Evolutionary conservation across 108 stramenopile species (phyloP), one percentile per base, ranked within the genome.

Genomic region (Fragilariopsis cylindrus): DNA sequence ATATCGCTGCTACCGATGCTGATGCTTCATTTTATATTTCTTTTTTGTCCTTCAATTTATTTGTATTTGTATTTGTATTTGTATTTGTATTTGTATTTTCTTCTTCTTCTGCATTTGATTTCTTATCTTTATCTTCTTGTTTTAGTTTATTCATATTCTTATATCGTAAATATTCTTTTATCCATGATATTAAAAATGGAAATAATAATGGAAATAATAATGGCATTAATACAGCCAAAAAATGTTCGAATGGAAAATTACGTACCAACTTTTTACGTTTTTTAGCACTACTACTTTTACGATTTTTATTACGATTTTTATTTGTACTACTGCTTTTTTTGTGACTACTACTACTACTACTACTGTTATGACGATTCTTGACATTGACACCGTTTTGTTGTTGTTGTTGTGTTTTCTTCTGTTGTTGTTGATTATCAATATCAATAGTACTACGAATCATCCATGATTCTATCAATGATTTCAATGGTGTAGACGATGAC

Each of bases 131-230:
- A 19, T 56, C 19, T 7, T 11, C 19, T 60, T 76, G 0, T 4
- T 39, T 71, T 21, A 45, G 15, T 45, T 42, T 19, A 49, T 40
- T 69, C 67, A 73, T 73, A 19, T 74, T 54, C 56, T 76, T 79
- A 69, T 83, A 89, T n/a, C 88, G 75, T 55, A 87, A 87, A 41
- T 78, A 53, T 66, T 92, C 91, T 55, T 87, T 79, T 13, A 88
- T 58, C 30, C 84, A 42, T 30, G 83, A 83, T 8, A 73, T 60
- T 7, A 89, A 45, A 57, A 88, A 77, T 18, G 91, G 88, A 63
- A 89, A 39, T n/a, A 88, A n/a, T 13, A 92, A 58, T 4, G 91
- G 91, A 76, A 92, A 83, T 5, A 92, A 62, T n/a, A 92, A 49
- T 13, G 91, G 91, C 9, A 80, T 70, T 56, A 92, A 87, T 7